Conservation (phyloP, 805 yeast species). For the Kodamaea nitidulidarum region DNA sequence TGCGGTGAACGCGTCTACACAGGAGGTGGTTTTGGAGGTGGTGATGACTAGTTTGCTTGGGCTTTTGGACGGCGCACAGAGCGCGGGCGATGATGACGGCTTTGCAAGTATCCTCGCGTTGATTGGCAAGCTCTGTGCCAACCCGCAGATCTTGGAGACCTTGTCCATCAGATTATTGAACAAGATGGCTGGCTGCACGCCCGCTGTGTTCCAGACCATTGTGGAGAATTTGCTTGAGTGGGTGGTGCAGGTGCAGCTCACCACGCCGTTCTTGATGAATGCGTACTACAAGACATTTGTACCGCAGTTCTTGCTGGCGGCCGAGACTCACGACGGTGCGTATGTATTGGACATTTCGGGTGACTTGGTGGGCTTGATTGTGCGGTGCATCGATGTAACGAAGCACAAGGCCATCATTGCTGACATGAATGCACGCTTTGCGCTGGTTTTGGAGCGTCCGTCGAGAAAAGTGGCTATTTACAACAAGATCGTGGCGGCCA, state of each 20-base stretch:
- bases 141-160: constrained; percentile 41
- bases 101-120: constrained; percentile 17
- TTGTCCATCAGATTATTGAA: constrained; percentile 42
- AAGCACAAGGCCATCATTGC: constrained; percentile 47
- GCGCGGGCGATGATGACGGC: constrained; percentile 23
- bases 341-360: constrained; percentile 30
- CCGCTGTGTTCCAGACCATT: constrained; percentile 3
- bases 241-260: constrained; percentile 6
- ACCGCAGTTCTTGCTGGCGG: constrained; percentile 30
- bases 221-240: constrained; percentile 7
- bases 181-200: constrained; percentile 21
- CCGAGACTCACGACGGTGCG: constrained; percentile 3
- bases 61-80: constrained; percentile 38
- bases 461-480: constrained; percentile 30
- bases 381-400: constrained; percentile 33
- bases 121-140: constrained; percentile 33
- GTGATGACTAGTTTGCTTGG: constrained; percentile 26
- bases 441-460: constrained; percentile 22
- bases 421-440: constrained; percentile 35
- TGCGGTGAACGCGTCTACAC: constrained; percentile 16
- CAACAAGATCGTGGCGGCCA: constrained; percentile 47
- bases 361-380: constrained; percentile 38
- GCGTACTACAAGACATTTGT: constrained; percentile 43
- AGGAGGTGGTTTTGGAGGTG: constrained; percentile 41
- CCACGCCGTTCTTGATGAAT: constrained; percentile 34